Evolutionary conservation across 2,329 filamentous ascomycete species (phyloP), one percentile per base, ranked within the genome.

Genomic region (Periconia macrospinosa): DNA sequence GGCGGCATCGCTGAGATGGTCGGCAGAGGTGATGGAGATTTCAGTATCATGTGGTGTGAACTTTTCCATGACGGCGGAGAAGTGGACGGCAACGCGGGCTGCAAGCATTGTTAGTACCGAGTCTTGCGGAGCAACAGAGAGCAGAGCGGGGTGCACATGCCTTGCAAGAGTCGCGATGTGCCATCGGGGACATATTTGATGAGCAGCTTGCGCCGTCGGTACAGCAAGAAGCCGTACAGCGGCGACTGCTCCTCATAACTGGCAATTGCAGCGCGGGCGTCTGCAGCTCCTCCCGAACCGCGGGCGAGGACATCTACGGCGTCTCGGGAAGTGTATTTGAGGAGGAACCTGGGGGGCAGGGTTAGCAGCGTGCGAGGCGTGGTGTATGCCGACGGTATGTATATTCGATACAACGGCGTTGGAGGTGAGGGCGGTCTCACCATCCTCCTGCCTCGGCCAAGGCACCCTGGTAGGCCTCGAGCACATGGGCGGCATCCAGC

Each of bases 111-210:
- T 68, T 62, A 70, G 66, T 52, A 46, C 33, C n/a, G 27, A n/a
- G 53, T 47, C 49, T 41, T 23, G 17, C 13, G 6, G 42, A 19
- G 30, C 33, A 7, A 17, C n/a, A 13, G 35, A 8, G 27, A 20
- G 40, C n/a, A 47, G 37, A 20, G 56, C 42, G 11, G 35, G 14
- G 15, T 45, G 48, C 40, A 57, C 85, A 63, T 76, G 96, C 94
- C 94, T 89, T 96, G 90, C 50, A 99, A 81, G 51, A 99, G 80
- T 66, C 94, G 85, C 58, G 94, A 97, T 61, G 92, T 93, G 55
- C 88, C 90, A 55, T 96, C 91, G 1, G 93, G 94, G 57, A 96
- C 83, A 73, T 94, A 96, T 78, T 94, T 97, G 73, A 99, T 84
- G 55, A 99, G 78, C 46, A 97, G 89, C 75, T 92, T 97, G 70